Evolutionary conservation across 371 early-diverging fungal species (phyloP).

Genomic region (Homolaphlyctis polyrhiza): DNA sequence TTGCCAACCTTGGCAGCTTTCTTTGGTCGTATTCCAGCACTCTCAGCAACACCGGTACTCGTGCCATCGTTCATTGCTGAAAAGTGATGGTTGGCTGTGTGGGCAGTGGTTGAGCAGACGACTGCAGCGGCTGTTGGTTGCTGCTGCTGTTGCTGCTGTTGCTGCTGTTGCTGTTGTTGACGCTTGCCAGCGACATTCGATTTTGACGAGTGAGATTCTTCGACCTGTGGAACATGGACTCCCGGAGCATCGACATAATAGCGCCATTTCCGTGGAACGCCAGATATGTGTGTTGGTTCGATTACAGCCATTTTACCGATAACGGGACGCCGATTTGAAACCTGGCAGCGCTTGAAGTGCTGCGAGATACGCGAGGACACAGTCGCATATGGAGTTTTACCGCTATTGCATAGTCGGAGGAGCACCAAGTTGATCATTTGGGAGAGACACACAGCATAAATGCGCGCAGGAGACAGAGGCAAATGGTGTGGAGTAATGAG

Average conservation of each 20-base stretch:
- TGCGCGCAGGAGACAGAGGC: no score
- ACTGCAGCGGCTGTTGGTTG: background rate
- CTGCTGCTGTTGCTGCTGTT: background rate
- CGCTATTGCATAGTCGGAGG: slow-evolving; percentile 28
- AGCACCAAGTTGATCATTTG: background rate
- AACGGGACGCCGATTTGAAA: slow-evolving; percentile 3
- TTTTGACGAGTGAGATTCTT: background rate
- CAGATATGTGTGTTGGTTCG: slow-evolving; percentile 2
- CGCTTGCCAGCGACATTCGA: no score
- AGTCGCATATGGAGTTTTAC: slow-evolving; percentile 80
- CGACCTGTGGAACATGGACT: background rate
- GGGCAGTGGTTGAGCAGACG: background rate
- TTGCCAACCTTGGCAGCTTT: no score
- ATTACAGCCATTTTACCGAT: slow-evolving; percentile 8
- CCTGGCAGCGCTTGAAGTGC: slow-evolving; percentile 63
- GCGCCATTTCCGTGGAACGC: slow-evolving; percentile 14
- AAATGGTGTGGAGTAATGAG: no score
- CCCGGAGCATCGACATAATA: slow-evolving; percentile 11
- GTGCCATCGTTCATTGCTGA: no score
- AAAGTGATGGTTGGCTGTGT: background rate
- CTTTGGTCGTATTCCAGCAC: no score
- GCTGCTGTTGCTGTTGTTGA: background rate
- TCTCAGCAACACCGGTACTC: no score
- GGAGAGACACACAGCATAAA: background rate
- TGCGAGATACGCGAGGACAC: slow-evolving; percentile 82